Base-by-base conservation (phyloP, 345 rosid species). In the Citrus inodora region DNA sequence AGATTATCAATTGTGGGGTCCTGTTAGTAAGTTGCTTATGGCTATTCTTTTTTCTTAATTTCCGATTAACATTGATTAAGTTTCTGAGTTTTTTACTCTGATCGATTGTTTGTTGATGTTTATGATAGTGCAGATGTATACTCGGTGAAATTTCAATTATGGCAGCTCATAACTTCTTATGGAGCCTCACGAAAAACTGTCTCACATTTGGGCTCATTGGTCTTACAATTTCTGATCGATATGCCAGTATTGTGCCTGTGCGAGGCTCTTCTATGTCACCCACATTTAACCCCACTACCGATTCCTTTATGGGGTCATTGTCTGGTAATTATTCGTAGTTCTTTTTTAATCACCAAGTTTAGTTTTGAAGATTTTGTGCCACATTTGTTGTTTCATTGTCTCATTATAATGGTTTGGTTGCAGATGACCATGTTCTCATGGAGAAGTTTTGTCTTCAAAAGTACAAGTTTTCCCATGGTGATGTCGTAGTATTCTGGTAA, bases 231-330 rank as follows among this genome's bases (percentile, higher is more conserved):
- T 82, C 95, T 11, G 98, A 94, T 78, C 86, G 91, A 76, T 86
- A 82, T 80, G 91, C 84, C 51, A 87, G 92, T 80, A 60, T 92
- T 62, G 80, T 83, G 85, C 82, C 88, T 0, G 94, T 92, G 38
- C 87, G 87, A 24, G 97, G 96, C 48, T 75, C 76, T 40, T 94
- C 98, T 65, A 94, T 94, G 98, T 91, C 91, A 28, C 98, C 97
- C 5, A 90, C 93, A 17, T 86, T 94, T 21, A 90, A 94, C 77
- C 96, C 96, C 38, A 55, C 58, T 19, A 63, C 76, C 78, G 71
- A 78, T 83, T 77, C 89, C 56, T 51, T 25, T 65, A 48, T 80
- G 70, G 87, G 74, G 24, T 82, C 85, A 25, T 76, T 70, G 1
- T 67, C 67, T 22, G 85, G 90, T 82, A 32, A 74, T 40, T 53